Evolutionary conservation across 345 rosid species (phyloP).

Genomic region (Turnera subulata): DNA sequence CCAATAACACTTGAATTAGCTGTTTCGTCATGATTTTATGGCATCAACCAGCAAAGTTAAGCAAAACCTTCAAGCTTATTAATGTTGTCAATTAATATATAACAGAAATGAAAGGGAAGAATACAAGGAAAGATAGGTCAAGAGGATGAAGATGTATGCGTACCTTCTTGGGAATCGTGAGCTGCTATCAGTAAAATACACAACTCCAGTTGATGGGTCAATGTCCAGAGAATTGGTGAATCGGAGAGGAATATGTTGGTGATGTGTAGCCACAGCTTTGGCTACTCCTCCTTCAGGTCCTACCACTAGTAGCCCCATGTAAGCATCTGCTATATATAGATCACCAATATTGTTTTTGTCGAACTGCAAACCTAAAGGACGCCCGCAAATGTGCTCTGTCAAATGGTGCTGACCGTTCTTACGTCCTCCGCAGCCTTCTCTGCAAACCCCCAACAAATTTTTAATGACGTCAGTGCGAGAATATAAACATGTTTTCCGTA

Average conservation of each 20-base stretch:
- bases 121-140: no score
- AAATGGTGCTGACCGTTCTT: no score
- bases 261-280: conserved; percentile 28
- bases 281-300: conserved; percentile 40
- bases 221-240: conserved; percentile 41
- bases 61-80: no score
- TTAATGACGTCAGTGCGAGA: no score
- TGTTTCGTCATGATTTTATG: no score
- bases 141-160: neutral
- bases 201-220: conserved; percentile 28
- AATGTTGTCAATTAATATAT: no score
- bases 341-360: conserved; percentile 23
- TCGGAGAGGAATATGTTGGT: conserved; percentile 22
- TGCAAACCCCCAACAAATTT: no score
- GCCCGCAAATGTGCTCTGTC: conserved; percentile 30
- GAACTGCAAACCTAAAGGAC: conserved; percentile 41
- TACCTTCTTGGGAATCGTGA: conserved; percentile 17
- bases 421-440: no score
- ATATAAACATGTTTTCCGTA: no score
- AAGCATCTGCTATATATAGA: conserved; percentile 44
- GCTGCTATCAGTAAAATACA: conserved; percentile 42
- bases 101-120: no score
- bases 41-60: no score
- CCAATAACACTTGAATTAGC: no score
- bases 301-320: conserved; percentile 34